A percentile compares a stretch with the other conserved stretches of the same genome.
These are phyloP conservation scores for Zygosaccharomyces pseudorouxii DNA, from an alignment of 805 yeast genomes.

Conservation along the genomic window DNA sequence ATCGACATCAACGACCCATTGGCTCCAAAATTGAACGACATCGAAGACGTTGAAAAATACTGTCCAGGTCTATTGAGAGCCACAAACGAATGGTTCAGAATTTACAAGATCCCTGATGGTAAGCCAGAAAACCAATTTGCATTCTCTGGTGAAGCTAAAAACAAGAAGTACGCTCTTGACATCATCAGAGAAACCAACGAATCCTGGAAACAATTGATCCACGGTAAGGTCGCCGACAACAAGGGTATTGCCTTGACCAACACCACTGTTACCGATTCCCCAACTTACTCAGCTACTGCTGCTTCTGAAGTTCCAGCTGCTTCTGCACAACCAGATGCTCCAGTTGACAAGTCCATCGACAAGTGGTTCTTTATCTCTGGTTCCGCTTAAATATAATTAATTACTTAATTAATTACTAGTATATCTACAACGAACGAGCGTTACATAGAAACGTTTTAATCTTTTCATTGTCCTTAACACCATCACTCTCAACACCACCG, in stretches of 20 bases:
- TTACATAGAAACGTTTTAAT: conserved; percentile 52
- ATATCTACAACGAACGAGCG: conserved; percentile 36
- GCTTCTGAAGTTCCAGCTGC: conserved; percentile 62
- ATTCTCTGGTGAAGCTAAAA: conserved; percentile 89
- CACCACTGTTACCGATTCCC: conserved; percentile 59
- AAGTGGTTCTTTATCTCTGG: conserved; percentile 98
- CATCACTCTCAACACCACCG: conserved; percentile 86
- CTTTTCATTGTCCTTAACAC: conserved; percentile 65
- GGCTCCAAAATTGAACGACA: conserved; percentile 79
- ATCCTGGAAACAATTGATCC: conserved; percentile 76
- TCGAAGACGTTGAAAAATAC: conserved; percentile 83
- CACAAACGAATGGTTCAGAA: conserved; percentile 97
- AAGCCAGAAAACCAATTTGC: conserved; percentile 96
- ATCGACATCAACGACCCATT: conserved; percentile 85
- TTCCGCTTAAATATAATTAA: conserved; percentile 40
- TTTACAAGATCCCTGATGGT: conserved; percentile 97
- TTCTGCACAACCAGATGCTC: conserved; percentile 72
- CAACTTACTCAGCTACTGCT: conserved; percentile 47
- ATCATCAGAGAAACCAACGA: conserved; percentile 75
- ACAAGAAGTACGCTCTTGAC: conserved; percentile 79
- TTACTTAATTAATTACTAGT: neutral
- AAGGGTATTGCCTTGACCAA: conserved; percentile 72
- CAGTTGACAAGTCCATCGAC: conserved; percentile 93
- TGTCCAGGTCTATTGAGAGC: conserved; percentile 92
- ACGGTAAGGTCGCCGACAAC: conserved; percentile 54